Conservation (phyloP, 2,329 filamentous ascomycete species). For the Fusarium pseudoanthophilum region DNA sequence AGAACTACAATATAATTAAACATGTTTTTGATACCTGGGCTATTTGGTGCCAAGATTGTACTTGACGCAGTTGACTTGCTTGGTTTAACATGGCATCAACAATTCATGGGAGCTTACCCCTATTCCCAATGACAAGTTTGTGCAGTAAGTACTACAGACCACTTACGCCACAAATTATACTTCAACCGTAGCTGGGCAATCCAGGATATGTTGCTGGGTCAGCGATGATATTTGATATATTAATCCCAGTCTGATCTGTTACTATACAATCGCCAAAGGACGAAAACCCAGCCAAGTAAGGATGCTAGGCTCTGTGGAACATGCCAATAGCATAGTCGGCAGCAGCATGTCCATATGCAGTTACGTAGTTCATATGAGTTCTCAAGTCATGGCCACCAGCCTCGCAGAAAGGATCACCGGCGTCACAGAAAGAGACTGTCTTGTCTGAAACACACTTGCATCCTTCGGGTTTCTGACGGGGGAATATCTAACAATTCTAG, state of each 20-base stretch:
- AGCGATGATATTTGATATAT: background rate
- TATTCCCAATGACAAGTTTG: background rate
- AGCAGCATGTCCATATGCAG: slow-evolving; percentile 22
- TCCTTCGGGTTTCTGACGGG: slow-evolving; percentile 24
- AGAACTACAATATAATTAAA: background rate
- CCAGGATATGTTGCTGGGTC: background rate
- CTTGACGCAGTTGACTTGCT: background rate
- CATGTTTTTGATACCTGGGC: background rate
- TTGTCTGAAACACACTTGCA: slow-evolving; percentile 18
- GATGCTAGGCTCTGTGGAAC: slow-evolving; percentile 1
- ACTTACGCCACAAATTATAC: background rate
- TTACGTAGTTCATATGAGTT: slow-evolving; percentile 37
- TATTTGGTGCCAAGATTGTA: background rate
- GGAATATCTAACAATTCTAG: slow-evolving; percentile 21
- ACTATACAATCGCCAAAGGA: background rate
- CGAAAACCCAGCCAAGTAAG: background rate
- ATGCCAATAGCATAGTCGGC: slow-evolving; percentile 22
- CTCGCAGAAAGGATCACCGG: slow-evolving; percentile 37
- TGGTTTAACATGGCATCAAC: background rate
- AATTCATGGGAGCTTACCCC: background rate
- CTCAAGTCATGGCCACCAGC: slow-evolving; percentile 29
- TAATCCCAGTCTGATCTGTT: background rate
- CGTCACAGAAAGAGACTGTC: slow-evolving; percentile 35
- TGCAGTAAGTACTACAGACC: background rate
- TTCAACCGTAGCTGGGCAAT: background rate